Base-by-base conservation (phyloP, 2,329 filamentous ascomycete species). In the Scedosporium apiospermum region DNA sequence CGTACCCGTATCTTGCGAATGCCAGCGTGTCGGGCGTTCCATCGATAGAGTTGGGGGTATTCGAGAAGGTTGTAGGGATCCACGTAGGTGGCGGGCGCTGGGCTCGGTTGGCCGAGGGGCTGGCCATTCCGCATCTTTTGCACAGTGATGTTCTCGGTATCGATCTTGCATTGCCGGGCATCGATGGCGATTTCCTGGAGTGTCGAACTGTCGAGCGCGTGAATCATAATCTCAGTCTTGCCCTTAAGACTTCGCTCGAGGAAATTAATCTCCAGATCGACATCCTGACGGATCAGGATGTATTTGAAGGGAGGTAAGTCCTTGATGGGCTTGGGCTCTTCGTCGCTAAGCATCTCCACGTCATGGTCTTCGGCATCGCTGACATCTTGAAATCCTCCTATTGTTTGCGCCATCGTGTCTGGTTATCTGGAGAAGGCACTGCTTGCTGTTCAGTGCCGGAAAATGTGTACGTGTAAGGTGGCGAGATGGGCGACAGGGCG, bases 261-360 rank as follows among this genome's bases (percentile, higher is more conserved):
- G 72, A 99, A 96, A 76, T 96, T 90, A 71, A 99, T 81, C 69
- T 98, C 93, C 64, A 99, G 80, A 69, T 92, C 88, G 59, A 99
- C 88, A 72, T 90, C 90, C 76, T 98, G 93, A 75, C 92, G 88
- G 62, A 91, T 82, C 63, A 98, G 77, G 49, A 82, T 78, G 63
- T 76, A 79, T 27, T 77, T 74, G 16, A 75, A 72, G 2, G 77
- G 67, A 4, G 73, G 71, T 7, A 66, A 64, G 64, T 78, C 76
- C 59, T 74, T 66, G 38, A 73, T 66, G 5, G 72, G 72, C 9
- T 70, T 69, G 5, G 74, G 63, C 55, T 69, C 71, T 21, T 72
- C 69, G 34, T 69, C 61, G 27, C 61, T 49, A 38, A 61, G 23
- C 7, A 41, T 12, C 55, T n/a, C 60, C 10, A 16, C 42, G 38